phyloP scores from a whole-genome alignment of 2,329 filamentous ascomycete species.

The Pseudopyrenochaeta lycopersici region DNA sequence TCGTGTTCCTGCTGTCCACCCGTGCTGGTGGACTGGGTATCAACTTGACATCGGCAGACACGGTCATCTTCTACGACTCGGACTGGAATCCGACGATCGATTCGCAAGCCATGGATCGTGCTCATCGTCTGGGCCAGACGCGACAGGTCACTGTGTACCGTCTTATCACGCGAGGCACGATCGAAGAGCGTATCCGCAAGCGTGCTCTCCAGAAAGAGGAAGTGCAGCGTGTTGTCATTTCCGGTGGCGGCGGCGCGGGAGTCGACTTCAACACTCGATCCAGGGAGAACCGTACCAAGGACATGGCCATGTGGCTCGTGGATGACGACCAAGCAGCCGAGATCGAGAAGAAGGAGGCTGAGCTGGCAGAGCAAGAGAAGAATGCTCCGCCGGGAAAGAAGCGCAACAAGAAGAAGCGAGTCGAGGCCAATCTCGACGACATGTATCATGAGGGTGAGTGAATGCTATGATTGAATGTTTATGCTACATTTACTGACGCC shows the following conservation, averaged over 20 bases:
- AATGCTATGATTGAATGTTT: background rate
- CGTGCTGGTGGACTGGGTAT: constrained; percentile 98
- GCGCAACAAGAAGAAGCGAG: constrained; percentile 70
- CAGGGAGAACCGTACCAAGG: constrained; percentile 92
- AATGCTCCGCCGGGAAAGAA: constrained; percentile 51
- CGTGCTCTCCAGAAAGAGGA: constrained; percentile 98
- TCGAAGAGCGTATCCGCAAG: constrained; percentile 97
- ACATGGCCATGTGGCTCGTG: constrained; percentile 98
- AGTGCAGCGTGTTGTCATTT: constrained; percentile 96
- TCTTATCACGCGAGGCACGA: constrained; percentile 94
- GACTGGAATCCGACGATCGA: constrained; percentile 99
- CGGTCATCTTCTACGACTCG: constrained; percentile 99
- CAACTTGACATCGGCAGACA: constrained; percentile 95
- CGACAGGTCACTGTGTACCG: constrained; percentile 96
- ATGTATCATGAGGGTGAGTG: constrained; percentile 98
- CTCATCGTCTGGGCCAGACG: constrained; percentile 96
- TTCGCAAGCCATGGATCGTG: constrained; percentile 98
- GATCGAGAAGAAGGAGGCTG: constrained; percentile 91
- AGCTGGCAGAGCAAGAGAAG: constrained; percentile 74
- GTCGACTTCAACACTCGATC: constrained; percentile 97
- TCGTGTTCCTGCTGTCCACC: constrained; percentile 95
- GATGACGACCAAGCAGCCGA: constrained; percentile 96
- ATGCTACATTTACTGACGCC: constrained; percentile 32
- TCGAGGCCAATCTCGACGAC: constrained; percentile 80
- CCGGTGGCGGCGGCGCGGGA: constrained; percentile 80